Evolutionary conservation across 179 eudicot species (phyloP), one percentile per base, ranked within the genome.

Genomic region (Amaranthus tricolor): DNA sequence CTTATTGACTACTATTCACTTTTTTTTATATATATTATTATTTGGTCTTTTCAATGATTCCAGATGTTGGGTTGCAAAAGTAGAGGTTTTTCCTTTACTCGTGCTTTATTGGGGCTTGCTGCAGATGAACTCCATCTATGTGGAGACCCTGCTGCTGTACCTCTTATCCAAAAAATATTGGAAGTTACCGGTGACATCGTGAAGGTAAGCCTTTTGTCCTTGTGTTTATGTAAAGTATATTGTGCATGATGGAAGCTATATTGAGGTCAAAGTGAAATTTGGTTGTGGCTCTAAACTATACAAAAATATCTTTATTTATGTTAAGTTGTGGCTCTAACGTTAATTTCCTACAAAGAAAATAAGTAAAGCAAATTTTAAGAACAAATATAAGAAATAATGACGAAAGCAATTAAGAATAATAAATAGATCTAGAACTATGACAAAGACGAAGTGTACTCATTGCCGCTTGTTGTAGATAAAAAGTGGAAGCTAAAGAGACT

Each of bases 141-240:
- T 79, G 99, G 99, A 60, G 99, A 95, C 81, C 88, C 96, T 62
- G 97, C 99, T 54, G 91, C 91, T 86, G 95, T 90, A 75, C 97
- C 99, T 75, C 83, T 95, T 52, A 86, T 95, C 72, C 82, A 89
- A 70, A 88, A 95, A 80, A 81, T 95, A 75, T 85, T 95, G 75
- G 86, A 86, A 86, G 96, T 90, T 64, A 95, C 99, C 67, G 94
- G 85, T 68, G 99, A 95, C 53, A 75, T 68, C 71, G 74, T 95
- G 60, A 80, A 81, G 97, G 98, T 94, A 85, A 53, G 68, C 52
- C 24, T 63, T 47, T 63, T 71, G 52, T 50, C 53, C 56, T 31
- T 71, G 16, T 21, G 50, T 12, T 15, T 63, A 45, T 68, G 54
- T 62, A 6, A 57, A 17, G 9, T 45, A 11, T 6, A 8, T 70